A percentile compares a stretch with the other conserved stretches of the same genome.
These are phyloP conservation scores for Nadsonia fulvescens DNA, from an alignment of 805 yeast genomes.

Conservation along the genomic window DNA sequence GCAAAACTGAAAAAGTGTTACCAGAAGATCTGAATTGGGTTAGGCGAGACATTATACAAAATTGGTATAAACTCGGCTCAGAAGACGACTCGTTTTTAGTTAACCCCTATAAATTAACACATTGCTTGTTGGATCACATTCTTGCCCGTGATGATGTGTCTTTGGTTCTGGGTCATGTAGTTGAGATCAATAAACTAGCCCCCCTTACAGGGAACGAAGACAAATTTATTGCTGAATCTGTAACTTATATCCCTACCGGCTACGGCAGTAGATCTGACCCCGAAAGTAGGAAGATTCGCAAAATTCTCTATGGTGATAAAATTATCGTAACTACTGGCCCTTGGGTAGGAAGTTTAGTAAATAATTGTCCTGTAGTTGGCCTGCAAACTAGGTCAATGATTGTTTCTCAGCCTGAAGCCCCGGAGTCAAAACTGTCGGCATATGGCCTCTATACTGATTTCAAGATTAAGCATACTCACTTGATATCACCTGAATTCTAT, in stretches of 20 bases:
- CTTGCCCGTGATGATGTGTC: conserved; percentile 85
- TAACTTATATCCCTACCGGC: conserved; percentile 14
- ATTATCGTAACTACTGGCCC: conserved; percentile 87
- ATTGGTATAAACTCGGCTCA: too few species aligned
- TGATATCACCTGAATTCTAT: conserved; percentile 83
- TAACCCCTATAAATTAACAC: too few species aligned
- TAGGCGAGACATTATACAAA: too few species aligned
- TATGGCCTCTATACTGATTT: conserved; percentile 89
- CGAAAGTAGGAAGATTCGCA: conserved; percentile 17
- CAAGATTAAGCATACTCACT: conserved; percentile 33
- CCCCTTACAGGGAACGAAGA: conserved; percentile 31
- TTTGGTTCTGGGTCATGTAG: conserved; percentile 72
- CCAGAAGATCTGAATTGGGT: too few species aligned
- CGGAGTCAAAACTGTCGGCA: conserved; percentile 72
- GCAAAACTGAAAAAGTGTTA: conserved; percentile 4
- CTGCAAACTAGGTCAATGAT: conserved; percentile 91
- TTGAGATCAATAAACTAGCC: too few species aligned
- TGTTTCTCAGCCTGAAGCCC: conserved; percentile 64
- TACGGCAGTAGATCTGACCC: too few species aligned
- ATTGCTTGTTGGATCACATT: too few species aligned
- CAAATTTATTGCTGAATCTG: conserved; percentile 29
- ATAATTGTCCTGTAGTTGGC: conserved; percentile 89
- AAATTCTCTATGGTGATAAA: conserved; percentile 59
- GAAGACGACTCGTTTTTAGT: conserved; percentile 49
- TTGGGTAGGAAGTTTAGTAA: conserved; percentile 83